Evolutionary conservation across 2,329 filamentous ascomycete species (phyloP), one percentile per base, ranked within the genome.

Genomic region (Venturia asperata): DNA sequence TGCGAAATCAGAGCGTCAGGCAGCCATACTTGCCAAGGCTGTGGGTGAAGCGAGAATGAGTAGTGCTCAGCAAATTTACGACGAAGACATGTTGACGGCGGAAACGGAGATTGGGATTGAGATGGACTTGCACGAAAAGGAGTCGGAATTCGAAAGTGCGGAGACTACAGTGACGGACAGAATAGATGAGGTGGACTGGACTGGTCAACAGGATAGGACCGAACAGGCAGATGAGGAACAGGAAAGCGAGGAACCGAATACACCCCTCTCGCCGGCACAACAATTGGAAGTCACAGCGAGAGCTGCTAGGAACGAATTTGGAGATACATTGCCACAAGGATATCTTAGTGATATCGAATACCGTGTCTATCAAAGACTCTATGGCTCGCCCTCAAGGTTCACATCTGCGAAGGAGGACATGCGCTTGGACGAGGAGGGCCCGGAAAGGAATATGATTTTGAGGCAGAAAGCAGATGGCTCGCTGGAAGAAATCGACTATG

Each of bases 281-380:
- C 9, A 24, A n/a, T 27, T 61, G 13, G 65, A 66, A 37, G 55
- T 5, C 9, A 41, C 49, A 17, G 65, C 64, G 34, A 60, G 89
- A 65, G 81, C 85, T 69, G 88, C 90, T 43, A 85, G 88, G 70
- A 87, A 90, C 68, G 81, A 85, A 10, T 95, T 91, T 74, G 88
- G 91, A 67, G 87, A 94, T 71, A 87, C 83, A 0, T 76, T 97
- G 30, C 92, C 92, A 0, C 83, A 85, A 41, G 86, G 83, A 42
- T 85, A 90, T 70, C 75, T 97, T 63, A 86, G 81, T 42, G 80
- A 82, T 0, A 83, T 88, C 64, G 92, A 96, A 74, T 87, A 88
- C 71, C 79, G 78, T 61, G 78, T 96, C 0, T 96, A 96, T 75
- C 86, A 89, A 72, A 82, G 91, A 68, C 77, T 96, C 19, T 97